These are phyloP conservation scores for Monilinia vaccinii-corymbosi DNA, from an alignment of 2,329 filamentous ascomycete genomes.

Conservation along the genomic window DNA sequence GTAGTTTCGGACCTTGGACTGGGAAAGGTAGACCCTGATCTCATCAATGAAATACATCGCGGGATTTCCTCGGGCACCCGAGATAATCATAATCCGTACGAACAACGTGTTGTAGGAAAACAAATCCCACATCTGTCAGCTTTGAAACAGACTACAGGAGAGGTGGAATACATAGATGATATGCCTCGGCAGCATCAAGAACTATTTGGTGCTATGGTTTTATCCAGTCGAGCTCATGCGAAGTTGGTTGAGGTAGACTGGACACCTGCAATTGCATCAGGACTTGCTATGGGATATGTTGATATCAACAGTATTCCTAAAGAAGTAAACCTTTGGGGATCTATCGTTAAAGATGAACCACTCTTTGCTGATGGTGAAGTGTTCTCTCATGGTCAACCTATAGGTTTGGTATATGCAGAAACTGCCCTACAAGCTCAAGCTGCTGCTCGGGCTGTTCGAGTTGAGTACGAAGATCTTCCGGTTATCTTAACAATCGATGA, in stretches of 20 bases:
- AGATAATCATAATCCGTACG: slow-evolving; percentile 71
- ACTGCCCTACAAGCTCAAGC: slow-evolving; percentile 69
- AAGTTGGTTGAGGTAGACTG: slow-evolving; percentile 72
- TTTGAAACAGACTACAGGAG: slow-evolving; percentile 83
- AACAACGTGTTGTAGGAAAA: slow-evolving; percentile 73
- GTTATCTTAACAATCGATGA: slow-evolving; percentile 88
- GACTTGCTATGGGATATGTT: slow-evolving; percentile 71
- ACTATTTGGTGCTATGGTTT: slow-evolving; percentile 73
- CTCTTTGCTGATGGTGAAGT: slow-evolving; percentile 90
- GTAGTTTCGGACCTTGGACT: slow-evolving; percentile 53
- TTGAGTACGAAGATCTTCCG: slow-evolving; percentile 85
- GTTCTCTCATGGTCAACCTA: slow-evolving; percentile 82
- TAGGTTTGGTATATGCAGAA: slow-evolving; percentile 77
- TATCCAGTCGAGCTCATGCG: slow-evolving; percentile 81
- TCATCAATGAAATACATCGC: slow-evolving; percentile 73
- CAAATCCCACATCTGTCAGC: slow-evolving; percentile 77
- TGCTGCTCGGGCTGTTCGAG: slow-evolving; percentile 69
- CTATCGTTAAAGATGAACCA: slow-evolving; percentile 60
- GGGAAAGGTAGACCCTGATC: slow-evolving; percentile 56
- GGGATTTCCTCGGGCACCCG: slow-evolving; percentile 64
- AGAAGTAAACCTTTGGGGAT: slow-evolving; percentile 80
- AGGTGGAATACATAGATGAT: slow-evolving; percentile 92
- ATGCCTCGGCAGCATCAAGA: slow-evolving; percentile 80
- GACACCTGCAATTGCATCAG: slow-evolving; percentile 49
- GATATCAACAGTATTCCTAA: slow-evolving; percentile 72